A percentile compares a stretch with the other conserved stretches of the same genome.
Evolutionary conservation across 139 green algal genomes (phyloP).

Genomic region (Trebouxia sp.): DNA sequence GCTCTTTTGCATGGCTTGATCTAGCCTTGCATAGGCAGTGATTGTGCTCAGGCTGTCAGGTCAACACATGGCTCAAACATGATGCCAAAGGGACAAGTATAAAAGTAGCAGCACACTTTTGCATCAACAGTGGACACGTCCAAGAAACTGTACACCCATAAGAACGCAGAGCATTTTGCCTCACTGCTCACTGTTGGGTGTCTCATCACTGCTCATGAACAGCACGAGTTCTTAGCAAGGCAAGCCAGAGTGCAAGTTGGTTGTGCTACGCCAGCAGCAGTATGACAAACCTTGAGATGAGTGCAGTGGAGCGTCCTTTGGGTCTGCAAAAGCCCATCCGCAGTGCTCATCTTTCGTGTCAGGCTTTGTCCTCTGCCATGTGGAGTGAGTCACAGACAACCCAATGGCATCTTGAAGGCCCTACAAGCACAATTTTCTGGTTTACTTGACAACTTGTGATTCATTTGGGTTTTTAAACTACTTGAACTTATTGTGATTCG

Average conservation of each 20-base stretch:
- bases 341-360: conserved; percentile 79
- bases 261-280: too few species aligned
- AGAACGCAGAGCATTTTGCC: too few species aligned
- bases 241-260: too few species aligned
- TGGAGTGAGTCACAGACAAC: conserved; percentile 86
- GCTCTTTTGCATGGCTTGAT: too few species aligned
- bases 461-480: background rate
- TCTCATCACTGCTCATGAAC: background rate
- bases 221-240: too few species aligned
- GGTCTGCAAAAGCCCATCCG: conserved; percentile 37
- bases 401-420: conserved; percentile 80
- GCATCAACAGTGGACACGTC: too few species aligned
- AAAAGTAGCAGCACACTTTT: too few species aligned
- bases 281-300: background rate
- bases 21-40: background rate
- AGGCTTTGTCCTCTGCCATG: conserved; percentile 80
- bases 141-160: too few species aligned
- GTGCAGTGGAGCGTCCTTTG: background rate
- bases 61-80: too few species aligned
- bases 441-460: too few species aligned
- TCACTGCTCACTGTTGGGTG: background rate
- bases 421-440: conserved; percentile 47
- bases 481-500: background rate
- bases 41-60: background rate
- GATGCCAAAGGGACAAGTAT: too few species aligned